Evolutionary conservation across 2,329 filamentous ascomycete genomes (phyloP).

Genomic region (Apiospora phragmitis): DNA sequence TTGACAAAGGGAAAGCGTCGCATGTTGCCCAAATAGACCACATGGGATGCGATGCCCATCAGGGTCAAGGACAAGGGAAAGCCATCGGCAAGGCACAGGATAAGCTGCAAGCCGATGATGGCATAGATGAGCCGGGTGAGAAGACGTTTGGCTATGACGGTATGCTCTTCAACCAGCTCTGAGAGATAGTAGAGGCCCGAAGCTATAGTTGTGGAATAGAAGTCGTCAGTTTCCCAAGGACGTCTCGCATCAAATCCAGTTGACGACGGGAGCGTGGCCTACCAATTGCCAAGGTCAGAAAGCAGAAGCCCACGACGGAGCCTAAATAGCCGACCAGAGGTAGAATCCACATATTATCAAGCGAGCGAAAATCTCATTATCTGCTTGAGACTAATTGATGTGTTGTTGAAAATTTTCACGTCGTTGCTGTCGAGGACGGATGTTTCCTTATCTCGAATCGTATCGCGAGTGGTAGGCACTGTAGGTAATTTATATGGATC

Average conservation of each 20-base stretch:
- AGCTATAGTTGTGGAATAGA: constrained; percentile 50
- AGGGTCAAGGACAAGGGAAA: constrained; percentile 76
- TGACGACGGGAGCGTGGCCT: constrained; percentile 27
- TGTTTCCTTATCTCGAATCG: constrained; percentile 1
- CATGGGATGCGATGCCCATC: constrained; percentile 77
- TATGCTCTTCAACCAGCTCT: constrained; percentile 97
- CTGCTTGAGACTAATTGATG: constrained; percentile 18
- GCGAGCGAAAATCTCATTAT: constrained; percentile 8
- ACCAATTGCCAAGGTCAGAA: constrained; percentile 93
- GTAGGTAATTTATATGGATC: background rate
- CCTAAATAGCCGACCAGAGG: constrained; percentile 89
- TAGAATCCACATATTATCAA: constrained; percentile 83
- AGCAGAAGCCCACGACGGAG: constrained; percentile 84
- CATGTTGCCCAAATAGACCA: constrained; percentile 88
- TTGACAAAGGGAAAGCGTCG: constrained; percentile 74
- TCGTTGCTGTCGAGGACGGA: background rate
- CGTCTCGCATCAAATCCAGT: constrained; percentile 11
- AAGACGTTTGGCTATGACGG: constrained; percentile 86
- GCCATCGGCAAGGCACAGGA: constrained; percentile 79
- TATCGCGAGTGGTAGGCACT: background rate
- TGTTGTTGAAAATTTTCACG: background rate
- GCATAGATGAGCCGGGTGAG: constrained; percentile 82
- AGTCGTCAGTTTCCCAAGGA: background rate
- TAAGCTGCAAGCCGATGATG: constrained; percentile 71
- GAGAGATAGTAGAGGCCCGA: constrained; percentile 99